phyloP scores from a whole-genome alignment of 345 rosid genomes.

The Lepidium aucheri region DNA sequence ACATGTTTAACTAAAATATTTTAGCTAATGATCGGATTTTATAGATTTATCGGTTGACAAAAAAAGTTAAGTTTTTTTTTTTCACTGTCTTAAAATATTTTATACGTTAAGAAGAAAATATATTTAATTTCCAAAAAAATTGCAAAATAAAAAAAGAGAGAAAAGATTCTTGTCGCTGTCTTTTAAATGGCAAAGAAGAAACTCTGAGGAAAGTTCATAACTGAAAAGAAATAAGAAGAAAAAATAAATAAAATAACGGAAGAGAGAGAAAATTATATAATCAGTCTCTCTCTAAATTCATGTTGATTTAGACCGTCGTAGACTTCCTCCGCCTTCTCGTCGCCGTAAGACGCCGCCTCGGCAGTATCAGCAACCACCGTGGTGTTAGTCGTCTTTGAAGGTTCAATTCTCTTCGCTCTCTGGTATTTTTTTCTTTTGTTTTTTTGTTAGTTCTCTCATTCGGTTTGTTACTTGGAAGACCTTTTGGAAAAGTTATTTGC shows the following conservation, averaged over 20 bases:
- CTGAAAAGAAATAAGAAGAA: neutral
- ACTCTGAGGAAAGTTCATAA: conserved; percentile 15
- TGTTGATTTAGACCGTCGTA: neutral
- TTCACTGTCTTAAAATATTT: too few relatives aligned
- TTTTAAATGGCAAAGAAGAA: conserved; percentile 8
- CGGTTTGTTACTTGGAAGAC: neutral
- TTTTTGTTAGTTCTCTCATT: neutral
- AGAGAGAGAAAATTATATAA: neutral
- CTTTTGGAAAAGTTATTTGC: neutral
- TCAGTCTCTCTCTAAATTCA: neutral
- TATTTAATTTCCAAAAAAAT: too few relatives aligned
- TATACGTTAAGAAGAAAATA: too few relatives aligned
- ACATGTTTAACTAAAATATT: too few relatives aligned
- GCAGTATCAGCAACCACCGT: neutral
- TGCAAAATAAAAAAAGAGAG: neutral
- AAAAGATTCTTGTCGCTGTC: neutral
- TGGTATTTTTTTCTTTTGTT: neutral
- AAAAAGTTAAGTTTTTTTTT: too few relatives aligned
- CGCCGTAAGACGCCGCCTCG: conserved; percentile 14
- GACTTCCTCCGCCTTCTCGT: conserved; percentile 1
- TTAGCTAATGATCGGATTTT: too few relatives aligned
- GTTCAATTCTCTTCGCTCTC: neutral
- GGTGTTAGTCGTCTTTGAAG: neutral
- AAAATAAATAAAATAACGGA: neutral
- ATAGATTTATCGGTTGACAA: too few relatives aligned